Percentiles rank a stretch among this genome's conserved stretches.
Evolutionary conservation across 495 filamentous ascomycete genomes (phyloP).

Genomic region (Xylaria intraflava): DNA sequence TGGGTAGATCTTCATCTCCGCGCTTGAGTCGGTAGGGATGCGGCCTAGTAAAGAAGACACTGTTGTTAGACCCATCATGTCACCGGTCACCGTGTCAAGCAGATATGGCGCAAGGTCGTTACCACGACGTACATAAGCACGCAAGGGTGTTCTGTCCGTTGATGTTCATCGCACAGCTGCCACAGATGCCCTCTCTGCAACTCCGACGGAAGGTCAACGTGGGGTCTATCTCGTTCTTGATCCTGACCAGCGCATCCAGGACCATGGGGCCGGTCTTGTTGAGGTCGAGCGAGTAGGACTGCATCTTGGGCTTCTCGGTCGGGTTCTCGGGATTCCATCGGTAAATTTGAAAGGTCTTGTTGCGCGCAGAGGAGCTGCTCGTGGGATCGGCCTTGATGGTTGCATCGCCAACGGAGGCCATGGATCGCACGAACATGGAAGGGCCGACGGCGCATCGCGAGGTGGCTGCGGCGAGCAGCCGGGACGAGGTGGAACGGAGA

Average conservation of each 20-base stretch:
- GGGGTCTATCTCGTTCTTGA: conserved; percentile 98
- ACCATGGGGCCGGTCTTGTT: conserved; percentile 99
- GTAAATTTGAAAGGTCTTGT: conserved; percentile 98
- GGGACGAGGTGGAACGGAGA: conserved; percentile 63
- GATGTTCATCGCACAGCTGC: conserved; percentile 99
- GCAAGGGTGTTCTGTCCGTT: conserved; percentile 95
- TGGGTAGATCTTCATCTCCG: conserved; percentile 93
- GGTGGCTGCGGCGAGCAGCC: conserved; percentile 53
- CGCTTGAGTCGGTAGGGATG: conserved; percentile 73
- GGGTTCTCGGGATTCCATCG: conserved; percentile 95
- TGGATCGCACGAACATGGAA: conserved; percentile 36
- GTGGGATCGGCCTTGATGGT: conserved; percentile 51
- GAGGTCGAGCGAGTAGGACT: conserved; percentile 85
- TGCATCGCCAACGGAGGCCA: conserved; percentile 42
- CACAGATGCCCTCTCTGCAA: conserved; percentile 96
- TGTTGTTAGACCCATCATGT: not conserved
- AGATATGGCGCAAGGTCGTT: not conserved
- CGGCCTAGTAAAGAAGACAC: conserved; percentile 56
- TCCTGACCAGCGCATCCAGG: conserved; percentile 88
- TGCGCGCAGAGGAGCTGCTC: conserved; percentile 49
- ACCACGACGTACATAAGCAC: conserved; percentile 77
- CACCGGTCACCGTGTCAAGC: conserved; percentile 8
- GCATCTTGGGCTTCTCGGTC: conserved; percentile 87
- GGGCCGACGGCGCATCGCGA: conserved; percentile 31
- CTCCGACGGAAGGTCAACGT: conserved; percentile 92